Base-by-base conservation (phyloP, 78 protist species). In the Bodo saltans region DNA sequence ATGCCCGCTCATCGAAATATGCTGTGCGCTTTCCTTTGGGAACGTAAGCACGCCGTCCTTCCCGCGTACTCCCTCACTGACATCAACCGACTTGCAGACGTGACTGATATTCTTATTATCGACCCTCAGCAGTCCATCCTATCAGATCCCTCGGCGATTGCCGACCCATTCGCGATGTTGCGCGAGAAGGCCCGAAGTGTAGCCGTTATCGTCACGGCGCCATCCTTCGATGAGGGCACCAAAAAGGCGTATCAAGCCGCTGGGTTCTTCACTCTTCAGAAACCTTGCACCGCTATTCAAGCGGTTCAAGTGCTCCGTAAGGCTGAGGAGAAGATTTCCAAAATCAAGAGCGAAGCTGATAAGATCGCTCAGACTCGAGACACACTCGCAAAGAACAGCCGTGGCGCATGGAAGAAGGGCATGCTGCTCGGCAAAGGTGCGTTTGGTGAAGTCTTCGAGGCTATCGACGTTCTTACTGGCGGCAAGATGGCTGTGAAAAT, bases 401-500 rank as follows among this genome's bases (percentile, higher is more conserved):
- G 8, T 47, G 8, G 67, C 69, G 67, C 35, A 28, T 12, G 81
- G 72, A 76, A 4, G 34, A 21, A 30, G 29, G 34, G 60, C 60
- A 47, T 23, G 60, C 60, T 30, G n/a, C 40, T 76, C 35, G 81
- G 81, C 81, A 39, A 12, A 12, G 81, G 81, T 25, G 67, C 81
- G 25, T 76, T 76, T 27, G 81, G 81, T 3, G 81, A 76, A 1
- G 81, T 76, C 39, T 76, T 1, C 25, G 81, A 76, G 41, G 81
- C 81, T 12, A 39, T 76, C 40, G 41, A 76, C 60, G 27, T 29
- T 17, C 12, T 76, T 25, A 76, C 81, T 28, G 42, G 42, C 34
- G 81, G 81, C 52, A 38, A 4, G n/a, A 76, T 76, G 81, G 81
- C 81, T 1, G 81, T 76, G 27, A 76, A 76, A 67, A 39, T 76